A percentile compares a stretch with the other conserved stretches of the same genome.
Conservation (phyloP, 306 rosid species). For the Glycine tomentella region DNA sequence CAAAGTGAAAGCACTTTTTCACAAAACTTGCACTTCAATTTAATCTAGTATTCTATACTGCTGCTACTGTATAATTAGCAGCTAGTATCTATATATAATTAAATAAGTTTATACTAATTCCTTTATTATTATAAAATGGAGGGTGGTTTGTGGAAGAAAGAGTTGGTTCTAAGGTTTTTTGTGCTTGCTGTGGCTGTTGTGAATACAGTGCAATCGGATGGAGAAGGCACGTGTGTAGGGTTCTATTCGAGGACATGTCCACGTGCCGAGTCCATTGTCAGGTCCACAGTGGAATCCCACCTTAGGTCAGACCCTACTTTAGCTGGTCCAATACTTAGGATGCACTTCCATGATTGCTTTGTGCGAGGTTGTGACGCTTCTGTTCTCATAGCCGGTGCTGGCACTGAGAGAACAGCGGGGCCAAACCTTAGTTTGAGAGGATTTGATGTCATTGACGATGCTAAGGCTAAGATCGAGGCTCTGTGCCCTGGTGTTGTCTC, state of each 20-base stretch:
- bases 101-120: too few species aligned
- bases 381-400: constrained; percentile 23
- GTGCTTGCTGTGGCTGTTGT: background rate
- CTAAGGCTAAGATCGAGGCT: constrained; percentile 38
- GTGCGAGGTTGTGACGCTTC: constrained; percentile 48
- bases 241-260: constrained; percentile 35
- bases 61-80: too few species aligned
- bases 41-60: background rate
- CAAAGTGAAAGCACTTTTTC: background rate
- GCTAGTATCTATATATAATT: too few species aligned
- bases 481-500: constrained; percentile 40
- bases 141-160: background rate
- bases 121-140: background rate
- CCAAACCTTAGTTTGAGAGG: constrained; percentile 35
- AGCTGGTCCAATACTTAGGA: constrained; percentile 32
- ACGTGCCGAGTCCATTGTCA: constrained; percentile 43
- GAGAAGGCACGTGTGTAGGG: constrained; percentile 36
- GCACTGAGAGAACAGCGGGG: background rate
- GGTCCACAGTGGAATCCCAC: constrained; percentile 40
- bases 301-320: constrained; percentile 10
- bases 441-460: constrained; percentile 40
- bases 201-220: background rate
- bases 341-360: constrained; percentile 49
- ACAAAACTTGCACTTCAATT: background rate
- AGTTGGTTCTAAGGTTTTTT: background rate